Evolutionary conservation across 192 early-diverging fungal genomes (phyloP).

Genomic region (Anaeromyces robustus): DNA sequence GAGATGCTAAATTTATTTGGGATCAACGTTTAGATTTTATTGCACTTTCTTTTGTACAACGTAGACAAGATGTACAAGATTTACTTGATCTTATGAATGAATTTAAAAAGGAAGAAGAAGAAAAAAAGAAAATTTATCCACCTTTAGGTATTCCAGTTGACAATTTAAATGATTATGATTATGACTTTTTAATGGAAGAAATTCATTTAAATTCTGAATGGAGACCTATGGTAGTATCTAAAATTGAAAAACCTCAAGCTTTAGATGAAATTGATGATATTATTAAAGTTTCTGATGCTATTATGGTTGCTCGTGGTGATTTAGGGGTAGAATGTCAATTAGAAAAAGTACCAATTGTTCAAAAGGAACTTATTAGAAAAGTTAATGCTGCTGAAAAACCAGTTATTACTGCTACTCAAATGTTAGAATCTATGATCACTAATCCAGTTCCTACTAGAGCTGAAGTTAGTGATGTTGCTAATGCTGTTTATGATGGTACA

Average conservation of each 20-base stretch:
- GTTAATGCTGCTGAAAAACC: constrained; percentile 94
- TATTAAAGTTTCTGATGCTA: constrained; percentile 77
- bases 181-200: neutral
- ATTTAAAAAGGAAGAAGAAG: neutral
- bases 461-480: constrained; percentile 95
- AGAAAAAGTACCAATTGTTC: constrained; percentile 77
- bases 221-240: constrained; percentile 52
- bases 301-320: constrained; percentile 97
- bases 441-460: constrained; percentile 98
- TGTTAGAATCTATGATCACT: constrained; percentile 81
- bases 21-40: constrained; percentile 28
- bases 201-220: constrained; percentile 5
- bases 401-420: constrained; percentile 93
- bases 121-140: neutral
- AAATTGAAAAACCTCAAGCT: constrained; percentile 97
- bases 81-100: constrained; percentile 11
- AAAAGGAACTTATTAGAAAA: constrained; percentile 99
- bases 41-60: constrained; percentile 31
- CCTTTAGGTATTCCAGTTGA: neutral
- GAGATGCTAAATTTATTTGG: constrained; percentile 25
- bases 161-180: neutral
- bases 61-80: constrained; percentile 24
- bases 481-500: constrained; percentile 92
- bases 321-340: constrained; percentile 94
- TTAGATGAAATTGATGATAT: constrained; percentile 98